A percentile compares a stretch with the other conserved stretches of the same genome.
Evolutionary conservation across 75 land plant species (phyloP).

Genomic region (Ceratopteris richardii): DNA sequence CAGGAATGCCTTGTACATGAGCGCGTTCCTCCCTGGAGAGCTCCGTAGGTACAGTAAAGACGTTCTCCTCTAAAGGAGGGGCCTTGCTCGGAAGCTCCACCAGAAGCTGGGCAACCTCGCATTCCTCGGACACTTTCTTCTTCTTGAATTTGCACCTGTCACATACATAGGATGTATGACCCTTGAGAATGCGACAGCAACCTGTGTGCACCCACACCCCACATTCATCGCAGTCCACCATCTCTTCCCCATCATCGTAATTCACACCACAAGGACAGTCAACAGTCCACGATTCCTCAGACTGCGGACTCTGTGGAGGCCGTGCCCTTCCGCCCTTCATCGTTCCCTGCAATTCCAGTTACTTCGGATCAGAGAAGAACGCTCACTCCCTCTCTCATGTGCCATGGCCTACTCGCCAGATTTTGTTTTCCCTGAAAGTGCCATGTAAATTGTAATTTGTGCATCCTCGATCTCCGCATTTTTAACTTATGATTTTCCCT

Average conservation of each 20-base stretch:
- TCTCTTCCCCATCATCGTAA: slow-evolving; percentile 98
- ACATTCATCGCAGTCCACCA: no score
- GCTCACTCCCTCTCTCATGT: no score
- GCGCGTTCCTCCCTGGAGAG: slow-evolving; percentile 64
- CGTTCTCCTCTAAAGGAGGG: slow-evolving; percentile 11
- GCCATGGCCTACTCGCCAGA: no score
- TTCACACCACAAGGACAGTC: no score
- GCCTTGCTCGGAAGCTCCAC: slow-evolving; percentile 67
- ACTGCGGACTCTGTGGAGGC: slow-evolving; percentile 36
- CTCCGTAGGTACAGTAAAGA: slow-evolving; percentile 10
- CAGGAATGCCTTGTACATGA: slow-evolving; percentile 86
- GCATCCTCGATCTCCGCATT: no score
- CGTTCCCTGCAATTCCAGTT: no score
- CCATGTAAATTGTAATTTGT: no score
- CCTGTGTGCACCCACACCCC: no score
- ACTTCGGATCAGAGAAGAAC: no score
- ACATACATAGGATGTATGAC: slow-evolving; percentile 64
- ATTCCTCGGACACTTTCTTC: slow-evolving; percentile 39
- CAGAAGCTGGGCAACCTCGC: slow-evolving; percentile 84
- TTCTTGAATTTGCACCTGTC: slow-evolving; percentile 82
- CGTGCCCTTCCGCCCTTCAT: slow-evolving; percentile 28
- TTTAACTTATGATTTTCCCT: no score
- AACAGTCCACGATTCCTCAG: slow-evolving; percentile 94
- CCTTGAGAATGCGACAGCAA: slow-evolving; percentile 72
- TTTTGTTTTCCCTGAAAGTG: no score